Conservation (phyloP, 305 asterid genomes). For the Salvia sclarea region DNA sequence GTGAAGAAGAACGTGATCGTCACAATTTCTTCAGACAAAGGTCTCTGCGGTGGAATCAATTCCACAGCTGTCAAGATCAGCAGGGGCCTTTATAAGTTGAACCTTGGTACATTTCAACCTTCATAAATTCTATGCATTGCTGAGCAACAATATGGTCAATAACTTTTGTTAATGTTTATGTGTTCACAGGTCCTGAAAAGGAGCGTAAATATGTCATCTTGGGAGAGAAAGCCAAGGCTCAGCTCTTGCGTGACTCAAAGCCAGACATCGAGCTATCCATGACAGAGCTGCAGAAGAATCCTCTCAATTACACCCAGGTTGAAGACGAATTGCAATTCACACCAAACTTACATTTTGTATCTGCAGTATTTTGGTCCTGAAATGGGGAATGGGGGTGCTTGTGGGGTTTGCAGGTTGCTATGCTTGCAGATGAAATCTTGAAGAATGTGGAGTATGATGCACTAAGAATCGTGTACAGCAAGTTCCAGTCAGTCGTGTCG, state of each 20-base stretch:
- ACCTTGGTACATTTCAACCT: constrained; percentile 54
- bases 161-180: no score
- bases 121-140: not conserved
- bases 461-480: constrained; percentile 77
- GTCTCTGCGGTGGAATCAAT: constrained; percentile 97
- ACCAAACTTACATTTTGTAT: not conserved
- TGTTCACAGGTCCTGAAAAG: constrained; percentile 54
- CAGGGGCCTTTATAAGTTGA: constrained; percentile 73
- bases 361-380: not conserved
- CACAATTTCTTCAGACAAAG: constrained; percentile 87
- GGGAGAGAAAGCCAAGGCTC: constrained; percentile 98
- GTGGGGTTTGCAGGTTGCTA: constrained; percentile 66
- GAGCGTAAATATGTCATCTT: constrained; percentile 64
- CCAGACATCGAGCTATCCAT: constrained; percentile 59
- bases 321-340: not conserved
- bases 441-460: constrained; percentile 91
- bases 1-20: constrained; percentile 86
- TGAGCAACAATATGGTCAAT: no score
- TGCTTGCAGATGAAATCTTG: constrained; percentile 91
- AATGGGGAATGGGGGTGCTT: not conserved
- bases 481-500: constrained; percentile 49
- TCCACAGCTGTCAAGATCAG: constrained; percentile 88
- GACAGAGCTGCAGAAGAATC: constrained; percentile 89
- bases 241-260: constrained; percentile 85
- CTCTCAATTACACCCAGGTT: constrained; percentile 94